These are phyloP conservation scores for Kwoniella sp. DNA, from an alignment of 768 basidiomycete genomes.

Conservation along the genomic window DNA sequence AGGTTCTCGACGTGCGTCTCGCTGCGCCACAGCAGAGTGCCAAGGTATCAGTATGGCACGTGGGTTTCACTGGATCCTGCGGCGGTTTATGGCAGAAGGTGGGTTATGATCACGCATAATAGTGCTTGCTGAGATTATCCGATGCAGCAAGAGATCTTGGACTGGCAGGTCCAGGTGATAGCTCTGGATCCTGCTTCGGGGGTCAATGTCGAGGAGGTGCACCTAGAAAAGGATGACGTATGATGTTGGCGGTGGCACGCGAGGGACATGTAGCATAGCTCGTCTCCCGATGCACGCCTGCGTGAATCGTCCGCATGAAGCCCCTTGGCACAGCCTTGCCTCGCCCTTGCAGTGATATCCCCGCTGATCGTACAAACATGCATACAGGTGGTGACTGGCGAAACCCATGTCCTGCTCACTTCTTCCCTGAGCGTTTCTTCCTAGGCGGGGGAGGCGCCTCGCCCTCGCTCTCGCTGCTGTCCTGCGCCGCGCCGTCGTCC, in stretches of 20 bases:
- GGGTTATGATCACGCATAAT: constrained; percentile 2
- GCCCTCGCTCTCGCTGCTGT: constrained; percentile 25
- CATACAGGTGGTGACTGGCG: too few relatives aligned
- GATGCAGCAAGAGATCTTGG: constrained; percentile 29
- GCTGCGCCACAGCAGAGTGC: background rate
- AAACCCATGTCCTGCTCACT: too few relatives aligned
- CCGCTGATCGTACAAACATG: too few relatives aligned
- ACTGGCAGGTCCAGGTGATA: constrained; percentile 20
- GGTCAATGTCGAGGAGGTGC: background rate
- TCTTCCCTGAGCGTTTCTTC: constrained; percentile 26
- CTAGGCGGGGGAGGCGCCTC: constrained; percentile 21
- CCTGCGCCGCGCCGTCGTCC: constrained; percentile 27
- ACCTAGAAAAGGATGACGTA: background rate
- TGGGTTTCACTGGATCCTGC: constrained; percentile 41
- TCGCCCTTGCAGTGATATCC: too few relatives aligned
- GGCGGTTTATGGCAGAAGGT: constrained; percentile 43
- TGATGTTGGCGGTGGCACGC: too few relatives aligned
- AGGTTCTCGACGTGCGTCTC: constrained; percentile 17
- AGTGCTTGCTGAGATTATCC: background rate
- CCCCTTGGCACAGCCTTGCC: too few relatives aligned
- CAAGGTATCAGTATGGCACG: constrained; percentile 18
- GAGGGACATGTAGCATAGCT: too few relatives aligned
- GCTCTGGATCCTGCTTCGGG: background rate
- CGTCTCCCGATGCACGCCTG: too few relatives aligned
- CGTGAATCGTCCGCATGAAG: too few relatives aligned